Percentiles rank a stretch among this genome's conserved stretches.
phyloP scores from a whole-genome alignment of 1,284 basidiomycete genomes.

The Ceratobasidium sp. region DNA sequence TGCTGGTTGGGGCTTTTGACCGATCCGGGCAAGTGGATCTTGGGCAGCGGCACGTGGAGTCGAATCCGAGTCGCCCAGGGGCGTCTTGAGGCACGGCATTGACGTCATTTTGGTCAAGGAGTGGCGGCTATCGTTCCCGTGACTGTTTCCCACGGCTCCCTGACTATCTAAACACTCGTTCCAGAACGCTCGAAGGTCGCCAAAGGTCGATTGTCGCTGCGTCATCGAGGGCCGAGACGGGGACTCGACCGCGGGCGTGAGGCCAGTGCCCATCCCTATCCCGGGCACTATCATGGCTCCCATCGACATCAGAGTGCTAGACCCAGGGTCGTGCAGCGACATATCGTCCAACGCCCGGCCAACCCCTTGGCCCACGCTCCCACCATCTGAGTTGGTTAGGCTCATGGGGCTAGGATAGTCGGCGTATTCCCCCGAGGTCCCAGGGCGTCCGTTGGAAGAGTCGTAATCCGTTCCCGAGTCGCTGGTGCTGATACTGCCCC shows the following conservation, averaged over 20 bases:
- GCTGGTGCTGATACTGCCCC: constrained; percentile 36
- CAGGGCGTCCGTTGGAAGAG: constrained; percentile 21
- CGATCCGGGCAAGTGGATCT: constrained; percentile 30
- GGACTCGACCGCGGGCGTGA: constrained; percentile 30
- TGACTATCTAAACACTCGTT: constrained; percentile 68
- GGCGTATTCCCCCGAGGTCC: constrained; percentile 34
- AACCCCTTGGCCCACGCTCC: constrained; percentile 16
- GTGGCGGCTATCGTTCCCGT: constrained; percentile 43
- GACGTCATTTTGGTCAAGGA: constrained; percentile 46
- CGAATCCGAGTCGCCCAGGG: constrained; percentile 13
- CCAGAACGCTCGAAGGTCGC: constrained; percentile 76
- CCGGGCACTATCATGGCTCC: constrained; percentile 36
- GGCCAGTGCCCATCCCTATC: constrained; percentile 30
- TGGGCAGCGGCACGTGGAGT: constrained; percentile 29
- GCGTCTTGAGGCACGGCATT: constrained; percentile 49
- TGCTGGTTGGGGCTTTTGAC: constrained; percentile 36
- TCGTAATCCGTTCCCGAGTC: constrained; percentile 41
- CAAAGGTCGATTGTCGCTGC: constrained; percentile 45
- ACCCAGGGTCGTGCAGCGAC: constrained; percentile 37
- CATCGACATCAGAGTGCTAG: constrained; percentile 27
- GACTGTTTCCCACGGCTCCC: constrained; percentile 33
- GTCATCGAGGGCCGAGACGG: constrained; percentile 40
- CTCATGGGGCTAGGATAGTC: constrained; percentile 44
- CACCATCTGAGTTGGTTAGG: constrained; percentile 19
- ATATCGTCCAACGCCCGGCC: constrained; percentile 36